These are phyloP conservation scores for Phytophthora sp. DNA, from an alignment of 352 stramenopile species.

Conservation along the genomic window DNA sequence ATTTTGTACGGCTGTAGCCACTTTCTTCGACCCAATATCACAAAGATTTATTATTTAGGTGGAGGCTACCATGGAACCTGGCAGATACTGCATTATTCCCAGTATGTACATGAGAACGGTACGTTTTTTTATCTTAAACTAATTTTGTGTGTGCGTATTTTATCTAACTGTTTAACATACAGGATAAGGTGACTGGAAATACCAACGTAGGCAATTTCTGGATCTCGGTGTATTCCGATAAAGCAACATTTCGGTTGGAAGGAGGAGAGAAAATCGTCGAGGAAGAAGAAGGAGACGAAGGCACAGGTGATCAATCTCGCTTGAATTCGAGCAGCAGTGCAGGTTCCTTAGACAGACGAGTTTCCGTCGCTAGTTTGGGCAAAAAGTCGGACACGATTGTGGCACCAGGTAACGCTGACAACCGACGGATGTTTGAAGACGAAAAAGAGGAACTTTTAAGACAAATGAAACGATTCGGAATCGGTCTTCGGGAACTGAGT, in stretches of 20 bases:
- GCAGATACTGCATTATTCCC: slow-evolving; percentile 81
- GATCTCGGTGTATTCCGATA: slow-evolving; percentile 83
- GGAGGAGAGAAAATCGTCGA: slow-evolving; percentile 79
- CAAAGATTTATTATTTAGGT: slow-evolving; percentile 40
- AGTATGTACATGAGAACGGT: slow-evolving; percentile 91
- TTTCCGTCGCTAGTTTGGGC: slow-evolving; percentile 31
- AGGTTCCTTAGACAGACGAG: slow-evolving; percentile 3
- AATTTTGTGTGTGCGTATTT: not conserved
- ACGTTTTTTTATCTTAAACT: not conserved
- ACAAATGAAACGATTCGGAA: slow-evolving; percentile 65
- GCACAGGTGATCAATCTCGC: slow-evolving; percentile 9
- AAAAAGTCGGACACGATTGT: slow-evolving; percentile 46
- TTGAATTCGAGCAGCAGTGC: slow-evolving; percentile 1
- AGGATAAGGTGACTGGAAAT: slow-evolving; percentile 82
- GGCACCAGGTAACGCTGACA: slow-evolving; percentile 47
- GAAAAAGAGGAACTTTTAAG: slow-evolving; percentile 74
- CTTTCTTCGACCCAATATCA: too few relatives aligned
- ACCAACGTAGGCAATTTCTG: slow-evolving; percentile 84
- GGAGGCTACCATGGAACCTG: slow-evolving; percentile 73
- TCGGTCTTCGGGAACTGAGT: slow-evolving; percentile 71
- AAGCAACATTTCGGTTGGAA: slow-evolving; percentile 69
- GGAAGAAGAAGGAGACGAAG: slow-evolving; percentile 77
- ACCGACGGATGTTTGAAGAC: slow-evolving; percentile 67
- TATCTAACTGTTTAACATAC: not conserved
- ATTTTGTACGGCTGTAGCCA: too few relatives aligned